Evolutionary conservation across 2,329 filamentous ascomycete genomes (phyloP).

Genomic region (Xylaria sp.): DNA sequence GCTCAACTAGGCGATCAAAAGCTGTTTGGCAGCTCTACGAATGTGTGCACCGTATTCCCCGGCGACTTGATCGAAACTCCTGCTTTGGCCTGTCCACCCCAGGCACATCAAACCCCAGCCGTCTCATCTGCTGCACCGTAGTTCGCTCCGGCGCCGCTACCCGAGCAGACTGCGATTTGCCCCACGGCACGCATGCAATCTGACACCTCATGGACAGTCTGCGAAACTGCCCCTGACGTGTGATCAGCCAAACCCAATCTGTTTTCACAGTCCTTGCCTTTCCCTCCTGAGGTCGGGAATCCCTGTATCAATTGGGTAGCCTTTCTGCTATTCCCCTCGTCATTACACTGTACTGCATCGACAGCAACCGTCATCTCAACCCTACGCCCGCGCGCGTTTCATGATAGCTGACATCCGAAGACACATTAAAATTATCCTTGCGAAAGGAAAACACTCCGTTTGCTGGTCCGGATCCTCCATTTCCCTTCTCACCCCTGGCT

Average conservation of each 20-base stretch:
- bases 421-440: conserved; percentile 26
- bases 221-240: conserved; percentile 56
- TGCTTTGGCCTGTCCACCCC: conserved; percentile 41
- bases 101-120: conserved; percentile 48
- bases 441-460: conserved; percentile 16
- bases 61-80: conserved; percentile 13
- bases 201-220: conserved; percentile 47
- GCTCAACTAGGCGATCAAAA: background rate
- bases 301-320: conserved; percentile 20
- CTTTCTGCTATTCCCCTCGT: conserved; percentile 18
- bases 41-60: conserved; percentile 17
- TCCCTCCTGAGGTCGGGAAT: conserved; percentile 6
- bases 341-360: conserved; percentile 2
- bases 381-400: conserved; percentile 44
- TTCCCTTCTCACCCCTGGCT: conserved; percentile 35
- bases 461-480: conserved; percentile 34
- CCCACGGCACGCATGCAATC: conserved; percentile 37
- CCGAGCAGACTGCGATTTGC: conserved; percentile 29
- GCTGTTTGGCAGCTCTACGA: background rate
- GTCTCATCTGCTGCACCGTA: conserved; percentile 47
- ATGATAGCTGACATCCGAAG: conserved; percentile 48
- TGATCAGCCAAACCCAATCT: conserved; percentile 44
- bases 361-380: conserved; percentile 37
- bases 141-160: conserved; percentile 37
- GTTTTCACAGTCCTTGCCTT: conserved; percentile 29